A percentile compares a stretch with the other conserved stretches of the same genome.
phyloP scores from a whole-genome alignment of 768 basidiomycete species.

The Gelatoporia subvermispora region DNA sequence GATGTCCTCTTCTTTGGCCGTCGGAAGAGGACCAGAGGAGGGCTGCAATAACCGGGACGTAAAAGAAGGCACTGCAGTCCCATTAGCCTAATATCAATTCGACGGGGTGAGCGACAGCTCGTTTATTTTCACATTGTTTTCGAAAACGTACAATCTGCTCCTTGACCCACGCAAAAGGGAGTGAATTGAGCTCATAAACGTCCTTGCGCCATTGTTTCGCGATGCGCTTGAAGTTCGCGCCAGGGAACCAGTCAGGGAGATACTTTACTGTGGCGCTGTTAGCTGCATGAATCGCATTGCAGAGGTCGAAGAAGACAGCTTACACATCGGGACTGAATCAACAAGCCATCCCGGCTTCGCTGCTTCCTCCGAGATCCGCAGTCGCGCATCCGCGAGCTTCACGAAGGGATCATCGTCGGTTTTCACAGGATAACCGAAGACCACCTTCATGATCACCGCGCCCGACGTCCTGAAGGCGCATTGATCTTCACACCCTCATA shows the following conservation, averaged over 20 bases:
- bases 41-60: too few species aligned
- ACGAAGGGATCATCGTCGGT: conserved; percentile 23
- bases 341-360: conserved; percentile 23
- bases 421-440: conserved; percentile 20
- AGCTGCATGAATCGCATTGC: too few species aligned
- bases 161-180: not conserved
- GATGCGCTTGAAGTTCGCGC: conserved; percentile 6
- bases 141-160: not conserved
- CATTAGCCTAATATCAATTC: not conserved
- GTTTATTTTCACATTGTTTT: not conserved
- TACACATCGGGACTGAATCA: conserved; percentile 26
- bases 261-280: conserved; percentile 3
- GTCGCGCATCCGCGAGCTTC: conserved; percentile 20
- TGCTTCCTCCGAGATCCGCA: conserved; percentile 19
- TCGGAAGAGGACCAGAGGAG: not conserved
- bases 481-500: too few species aligned
- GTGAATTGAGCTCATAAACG: not conserved
- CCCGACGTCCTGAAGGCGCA: too few species aligned
- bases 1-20: not conserved
- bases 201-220: not conserved
- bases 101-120: too few species aligned
- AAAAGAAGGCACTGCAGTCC: not conserved
- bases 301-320: not conserved
- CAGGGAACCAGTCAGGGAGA: conserved; percentile 16
- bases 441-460: not conserved